Base-by-base conservation (phyloP, 495 filamentous ascomycete genomes). In the Penicillium lagena region DNA sequence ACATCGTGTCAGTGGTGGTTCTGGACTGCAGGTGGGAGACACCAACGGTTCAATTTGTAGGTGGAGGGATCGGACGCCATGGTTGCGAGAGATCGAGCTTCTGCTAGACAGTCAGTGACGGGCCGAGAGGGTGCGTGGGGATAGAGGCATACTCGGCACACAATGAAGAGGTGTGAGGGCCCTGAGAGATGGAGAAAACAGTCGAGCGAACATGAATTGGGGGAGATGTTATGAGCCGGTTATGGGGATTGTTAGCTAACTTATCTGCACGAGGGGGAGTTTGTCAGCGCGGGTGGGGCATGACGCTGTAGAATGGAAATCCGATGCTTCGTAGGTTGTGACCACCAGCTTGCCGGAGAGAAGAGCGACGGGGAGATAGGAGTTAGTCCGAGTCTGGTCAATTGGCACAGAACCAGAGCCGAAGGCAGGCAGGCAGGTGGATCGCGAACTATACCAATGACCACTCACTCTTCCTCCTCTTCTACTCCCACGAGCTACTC, bases 21-120 rank as follows among this genome's bases (percentile, higher is more conserved):
- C 52, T 47, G 42, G 37, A 37, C 14, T n/a, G 37, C 9, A 29
- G 17, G 17, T 12, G 13, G 22, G 35, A 17, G 17, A 33, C 17
- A 67, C 81, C 60, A 68, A 90, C 87, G 87, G 64, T 91, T 90
- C 57, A 95, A 80, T 70, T 88, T 90, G 71, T 95, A 96, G 46
- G 77, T 90, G 51, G 80, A 80, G 29, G 80, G 74, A 52, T 96
- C 79, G 13, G 90, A 85, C 46, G 83, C 75, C 86, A 94, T 95
- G 57, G 78, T 75, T 60, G 68, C 66, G 64, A 68, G 58, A 37
- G 67, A 61, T 60, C 64, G 54, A 29, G 49, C 46, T 52, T 46
- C 58, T 61, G 44, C 9, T 37, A 12, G n/a, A 32, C 40, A n/a
- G 47, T 58, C 7, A 60, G 46, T 50, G 46, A 47, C 50, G 45